Evolutionary conservation across 768 basidiomycete genomes (phyloP), one percentile per base, ranked within the genome.

Genomic region (Rhizopogon salebrosus): DNA sequence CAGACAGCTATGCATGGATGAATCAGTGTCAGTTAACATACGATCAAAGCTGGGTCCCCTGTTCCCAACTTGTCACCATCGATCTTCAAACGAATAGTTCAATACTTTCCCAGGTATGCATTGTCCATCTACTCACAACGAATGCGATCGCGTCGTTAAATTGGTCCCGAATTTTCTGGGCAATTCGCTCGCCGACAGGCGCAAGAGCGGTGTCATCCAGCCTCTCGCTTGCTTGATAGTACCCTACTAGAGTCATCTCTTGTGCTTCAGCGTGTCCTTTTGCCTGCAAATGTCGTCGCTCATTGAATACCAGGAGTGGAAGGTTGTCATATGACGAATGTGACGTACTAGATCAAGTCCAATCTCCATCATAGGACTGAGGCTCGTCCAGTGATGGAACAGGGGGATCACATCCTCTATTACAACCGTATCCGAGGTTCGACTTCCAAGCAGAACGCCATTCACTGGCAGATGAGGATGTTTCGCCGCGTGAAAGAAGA

Each of bases 321-420:
- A 52, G 35, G 39, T 39, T n/a, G 18, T 43, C 48, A 42, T 16
- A n/a, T 11, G 23, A 29, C 18, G 41, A 48, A 31, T 14, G 6
- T 48, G 37, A 70, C 83, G 58, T 58, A 88, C 89, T 62, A 89
- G 70, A 60, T 89, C 87, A 38, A 91, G 76, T 23, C 88, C 90
- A 55, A 89, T 83, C 64, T 91, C 89, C 85, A 90, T 90, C 84
- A 87, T 87, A 3, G 88, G 87, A 55, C 84, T 87, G 49, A 93
- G 74, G 59, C 79, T 84, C 6, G 88, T 89, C 89, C 89, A 92
- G 63, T 90, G 84, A 63, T 93, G 90, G 48, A 90, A 77, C 34
- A 93, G 74, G 14, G 91, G 91, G 36, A 93, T 73, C 3, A 83
- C 78, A 61, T 92, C 89, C 45, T 73, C 70, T 45, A 87, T 77